A percentile compares a stretch with the other conserved stretches of the same genome.
These are phyloP conservation scores for Colletotrichum plurivorum DNA, from an alignment of 2,329 filamentous ascomycete species.

Conservation along the genomic window DNA sequence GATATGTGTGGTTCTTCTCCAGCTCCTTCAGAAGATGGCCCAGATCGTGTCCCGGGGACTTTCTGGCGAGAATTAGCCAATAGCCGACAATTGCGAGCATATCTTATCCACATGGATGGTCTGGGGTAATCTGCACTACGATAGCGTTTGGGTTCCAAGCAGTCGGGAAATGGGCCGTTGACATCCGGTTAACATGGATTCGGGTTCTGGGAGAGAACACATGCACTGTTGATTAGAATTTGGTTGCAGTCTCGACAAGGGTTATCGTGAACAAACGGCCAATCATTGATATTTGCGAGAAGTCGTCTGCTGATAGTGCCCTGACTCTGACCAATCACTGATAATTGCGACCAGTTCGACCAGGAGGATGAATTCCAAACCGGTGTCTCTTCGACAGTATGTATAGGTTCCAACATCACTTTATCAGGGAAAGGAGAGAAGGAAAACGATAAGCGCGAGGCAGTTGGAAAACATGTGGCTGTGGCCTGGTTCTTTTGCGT, in stretches of 20 bases:
- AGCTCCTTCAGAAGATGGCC: too few relatives aligned
- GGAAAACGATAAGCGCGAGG: not conserved
- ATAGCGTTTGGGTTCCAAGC: not conserved
- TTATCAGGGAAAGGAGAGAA: not conserved
- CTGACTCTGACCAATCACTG: not conserved
- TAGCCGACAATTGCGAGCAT: conserved; percentile 2
- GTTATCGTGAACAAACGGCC: not conserved
- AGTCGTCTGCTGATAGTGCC: not conserved
- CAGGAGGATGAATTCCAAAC: not conserved
- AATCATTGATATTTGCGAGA: conserved; percentile 15
- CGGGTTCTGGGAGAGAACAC: not conserved
- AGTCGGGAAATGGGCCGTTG: not conserved
- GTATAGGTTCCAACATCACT: too few relatives aligned
- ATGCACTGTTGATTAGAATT: not conserved
- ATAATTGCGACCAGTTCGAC: not conserved
- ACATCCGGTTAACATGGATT: not conserved
- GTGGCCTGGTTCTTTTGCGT: not conserved
- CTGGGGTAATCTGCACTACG: not conserved
- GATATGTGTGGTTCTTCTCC: too few relatives aligned
- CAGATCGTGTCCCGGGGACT: too few relatives aligned
- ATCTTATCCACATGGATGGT: not conserved
- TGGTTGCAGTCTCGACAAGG: not conserved
- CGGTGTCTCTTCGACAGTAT: not conserved
- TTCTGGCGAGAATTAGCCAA: not conserved
- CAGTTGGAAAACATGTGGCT: not conserved